Base-by-base conservation (phyloP, 139 green algal genomes). In the Gonium pectorale region DNA sequence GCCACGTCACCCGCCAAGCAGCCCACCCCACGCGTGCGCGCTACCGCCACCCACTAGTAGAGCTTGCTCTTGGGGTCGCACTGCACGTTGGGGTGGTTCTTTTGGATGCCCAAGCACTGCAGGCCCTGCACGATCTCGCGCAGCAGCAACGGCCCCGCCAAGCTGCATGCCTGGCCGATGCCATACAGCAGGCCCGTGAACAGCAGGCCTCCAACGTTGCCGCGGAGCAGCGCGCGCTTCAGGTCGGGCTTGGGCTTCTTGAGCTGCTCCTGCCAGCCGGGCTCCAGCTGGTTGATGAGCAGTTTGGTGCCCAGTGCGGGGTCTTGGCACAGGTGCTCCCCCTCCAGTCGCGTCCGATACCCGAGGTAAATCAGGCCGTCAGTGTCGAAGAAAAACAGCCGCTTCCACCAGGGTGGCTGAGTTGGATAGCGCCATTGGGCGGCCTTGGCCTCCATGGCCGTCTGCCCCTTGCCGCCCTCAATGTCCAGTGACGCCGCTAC, bases 101-200 rank as follows among this genome's bases (percentile, higher is more conserved):
- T n/a, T n/a, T n/a, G n/a, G n/a, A n/a, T n/a, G n/a, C n/a, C 31
- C 40, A 67, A 49, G 67, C 86, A 90, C 64, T 83, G 67, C 66
- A 92, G 82, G 6, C 86, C 86, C 0, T 27, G 66, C 29, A 90
- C 86, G 69, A 93, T 93, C n/a, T 69, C 54, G 29, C 89, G 74
- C 54, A 94, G 82, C 72, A 94, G 89, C 49, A 93, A 74, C 17
- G 91, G 91, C 19, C 91, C 91, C 21, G 91, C 91, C 22, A 94
- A 60, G 7, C 87, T 88, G 49, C 71, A 88, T 17, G 85, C 91
- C 64, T 92, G 60, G 17, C 6, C 24, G 6, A 83, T 31, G 8
- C 31, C 70, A 46, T 79, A 79, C n/a, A 72, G 17, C 9, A 62
- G 29, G 9, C 59, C 90, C 6, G 88, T 92, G 62, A 88, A 69